Base-by-base conservation (phyloP, 345 rosid genomes). In the Eutrema heterophyllum region DNA sequence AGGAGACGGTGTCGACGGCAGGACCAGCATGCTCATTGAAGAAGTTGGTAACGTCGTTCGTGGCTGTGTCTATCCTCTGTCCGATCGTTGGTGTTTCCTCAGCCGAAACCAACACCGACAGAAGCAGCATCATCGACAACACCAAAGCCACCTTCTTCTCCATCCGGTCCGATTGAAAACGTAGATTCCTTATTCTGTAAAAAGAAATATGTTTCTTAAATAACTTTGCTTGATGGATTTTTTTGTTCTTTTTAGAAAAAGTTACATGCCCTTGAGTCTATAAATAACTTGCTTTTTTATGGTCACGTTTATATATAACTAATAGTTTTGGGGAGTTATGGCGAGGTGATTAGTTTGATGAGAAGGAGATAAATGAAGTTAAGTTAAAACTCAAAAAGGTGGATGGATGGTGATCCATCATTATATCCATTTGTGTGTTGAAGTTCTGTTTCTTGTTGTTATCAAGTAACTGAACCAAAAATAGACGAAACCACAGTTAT, bases 51-150 rank as follows among this genome's bases (percentile, higher is more conserved):
- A 52, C 38, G 1, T 68, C 63, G 62, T 50, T 24, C 6, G 49
- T 26, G 68, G 68, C 73, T 51, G 74, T 0, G 55, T 75, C 79
- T 60, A 75, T 1, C 49, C 73, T 60, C 49, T 75, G 73, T 33
- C 79, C 79, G 36, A 75, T 38, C 16, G 79, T 68, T 75, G 79
- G 79, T 51, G 64, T 5, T 68, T 68, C 79, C 68, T 75, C 73
- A 16, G 79, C 74, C 0, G 63, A 59, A 26, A 51, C 79, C 54
- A 52, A 59, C 12, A 30, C 35, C 13, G 56, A 58, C 41, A 54
- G 12, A 52, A 75, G 33, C 64, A 75, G 13, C 79, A 75, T 75
- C 50, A 75, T 10, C 0, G 79, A 59, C 79, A 75, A 35, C 64
- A 75, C 74, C 74, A 75, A 68, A 41, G 57, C 79, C 35, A 61